These are phyloP conservation scores for Beauveria scarabaeidicola DNA, from an alignment of 2,329 filamentous ascomycete genomes.

Conservation along the genomic window DNA sequence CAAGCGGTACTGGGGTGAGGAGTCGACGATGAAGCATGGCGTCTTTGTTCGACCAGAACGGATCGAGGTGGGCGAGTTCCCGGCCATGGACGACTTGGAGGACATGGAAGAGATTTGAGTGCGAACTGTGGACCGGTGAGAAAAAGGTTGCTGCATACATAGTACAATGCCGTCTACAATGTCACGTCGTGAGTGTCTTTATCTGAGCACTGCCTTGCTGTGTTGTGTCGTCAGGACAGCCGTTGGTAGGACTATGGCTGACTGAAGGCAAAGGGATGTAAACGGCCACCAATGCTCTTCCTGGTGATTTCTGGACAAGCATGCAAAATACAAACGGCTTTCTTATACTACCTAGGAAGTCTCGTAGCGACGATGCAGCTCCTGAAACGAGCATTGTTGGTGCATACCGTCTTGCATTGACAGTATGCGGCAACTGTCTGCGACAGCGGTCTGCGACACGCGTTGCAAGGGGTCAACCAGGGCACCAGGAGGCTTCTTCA, in stretches of 20 bases:
- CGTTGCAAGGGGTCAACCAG: background rate
- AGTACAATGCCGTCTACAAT: background rate
- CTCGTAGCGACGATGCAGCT: background rate
- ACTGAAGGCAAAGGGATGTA: too few species aligned
- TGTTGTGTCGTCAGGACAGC: too few species aligned
- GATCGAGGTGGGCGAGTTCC: constrained; percentile 68
- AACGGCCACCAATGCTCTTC: too few species aligned
- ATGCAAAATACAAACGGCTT: too few species aligned
- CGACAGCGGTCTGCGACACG: background rate
- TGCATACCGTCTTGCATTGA: background rate
- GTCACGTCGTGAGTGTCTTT: background rate
- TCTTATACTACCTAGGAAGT: too few species aligned
- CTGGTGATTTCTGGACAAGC: too few species aligned
- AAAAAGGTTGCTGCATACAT: background rate
- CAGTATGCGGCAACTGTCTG: too few species aligned
- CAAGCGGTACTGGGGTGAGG: constrained; percentile 60
- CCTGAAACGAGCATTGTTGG: background rate
- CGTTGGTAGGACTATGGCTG: too few species aligned
- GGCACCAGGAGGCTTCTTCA: too few species aligned
- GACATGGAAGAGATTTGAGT: constrained; percentile 65
- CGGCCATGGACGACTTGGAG: constrained; percentile 62
- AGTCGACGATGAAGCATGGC: constrained; percentile 59
- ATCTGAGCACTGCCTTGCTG: background rate
- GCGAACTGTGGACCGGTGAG: background rate
- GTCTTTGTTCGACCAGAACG: constrained; percentile 73